These are phyloP conservation scores for Eremothecium gossypii DNA, from an alignment of 1,139 yeast species.

Conservation along the genomic window DNA sequence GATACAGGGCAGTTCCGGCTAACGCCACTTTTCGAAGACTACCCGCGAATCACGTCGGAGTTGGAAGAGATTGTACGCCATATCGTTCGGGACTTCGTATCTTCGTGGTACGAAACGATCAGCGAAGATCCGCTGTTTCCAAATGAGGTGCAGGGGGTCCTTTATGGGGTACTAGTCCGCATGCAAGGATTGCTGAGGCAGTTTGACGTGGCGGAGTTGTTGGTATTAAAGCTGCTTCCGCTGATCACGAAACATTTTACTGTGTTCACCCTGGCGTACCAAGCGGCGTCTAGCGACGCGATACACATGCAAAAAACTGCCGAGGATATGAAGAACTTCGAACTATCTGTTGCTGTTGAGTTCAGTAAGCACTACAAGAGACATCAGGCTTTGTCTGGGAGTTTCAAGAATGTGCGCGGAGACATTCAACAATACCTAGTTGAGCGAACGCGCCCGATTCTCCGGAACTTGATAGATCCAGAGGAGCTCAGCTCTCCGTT, in stretches of 20 bases:
- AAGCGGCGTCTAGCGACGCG: constrained; percentile 29
- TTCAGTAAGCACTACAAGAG: constrained; percentile 45
- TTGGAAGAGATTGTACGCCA: constrained; percentile 44
- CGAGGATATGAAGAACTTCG: constrained; percentile 33
- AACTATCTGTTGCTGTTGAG: constrained; percentile 50
- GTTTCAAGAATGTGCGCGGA: constrained; percentile 31
- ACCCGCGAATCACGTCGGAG: constrained; percentile 39
- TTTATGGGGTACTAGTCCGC: constrained; percentile 37
- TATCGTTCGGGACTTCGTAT: constrained; percentile 52
- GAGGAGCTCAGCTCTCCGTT: constrained; percentile 44
- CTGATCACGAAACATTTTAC: constrained; percentile 56
- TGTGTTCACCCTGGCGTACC: constrained; percentile 47
- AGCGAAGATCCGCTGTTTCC: constrained; percentile 45
- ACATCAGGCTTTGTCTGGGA: constrained; percentile 52
- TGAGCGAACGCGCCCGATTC: constrained; percentile 34
- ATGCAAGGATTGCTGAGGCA: constrained; percentile 41
- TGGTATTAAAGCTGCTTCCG: constrained; percentile 56
- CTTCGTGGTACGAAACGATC: constrained; percentile 46
- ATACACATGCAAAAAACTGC: constrained; percentile 28
- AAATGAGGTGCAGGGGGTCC: constrained; percentile 40
- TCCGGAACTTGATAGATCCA: constrained; percentile 43
- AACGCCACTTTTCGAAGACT: constrained; percentile 25
- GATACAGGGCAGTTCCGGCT: too few relatives aligned
- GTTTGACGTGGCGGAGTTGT: constrained; percentile 49
- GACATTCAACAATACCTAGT: constrained; percentile 49